These are phyloP conservation scores for Fraxinus anomala DNA, from an alignment of 257 asterid species.

Conservation along the genomic window DNA sequence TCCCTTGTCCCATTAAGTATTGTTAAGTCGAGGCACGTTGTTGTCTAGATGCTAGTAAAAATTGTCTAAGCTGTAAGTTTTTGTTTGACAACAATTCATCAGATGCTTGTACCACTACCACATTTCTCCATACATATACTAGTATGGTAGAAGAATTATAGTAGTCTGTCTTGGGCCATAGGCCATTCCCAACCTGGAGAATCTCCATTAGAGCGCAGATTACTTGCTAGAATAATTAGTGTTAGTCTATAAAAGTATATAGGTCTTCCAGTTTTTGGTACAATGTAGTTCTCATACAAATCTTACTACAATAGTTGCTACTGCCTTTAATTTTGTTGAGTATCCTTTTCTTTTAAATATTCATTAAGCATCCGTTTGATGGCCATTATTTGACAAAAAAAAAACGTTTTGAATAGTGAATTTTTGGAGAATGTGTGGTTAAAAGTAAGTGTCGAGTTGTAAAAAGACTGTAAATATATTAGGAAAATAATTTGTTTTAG, in stretches of 20 bases:
- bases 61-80: background rate
- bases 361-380: background rate
- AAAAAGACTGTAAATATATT: too few species aligned
- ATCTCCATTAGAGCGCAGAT: background rate
- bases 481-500: too few species aligned
- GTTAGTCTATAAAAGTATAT: background rate
- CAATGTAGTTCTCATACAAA: background rate
- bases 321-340: too few species aligned
- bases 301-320: background rate
- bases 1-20: background rate
- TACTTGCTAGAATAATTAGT: background rate
- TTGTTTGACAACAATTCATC: background rate
- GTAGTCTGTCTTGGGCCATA: background rate
- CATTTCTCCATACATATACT: background rate
- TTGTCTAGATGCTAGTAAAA: conserved; percentile 1
- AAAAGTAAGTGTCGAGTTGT: too few species aligned
- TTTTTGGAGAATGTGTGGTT: too few species aligned
- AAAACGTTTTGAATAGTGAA: too few species aligned
- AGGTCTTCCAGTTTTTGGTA: background rate
- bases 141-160: background rate
- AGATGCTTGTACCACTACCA: background rate
- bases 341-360: background rate
- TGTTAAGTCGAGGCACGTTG: background rate
- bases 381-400: too few species aligned
- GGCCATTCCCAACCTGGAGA: background rate